Percentiles rank a stretch among this genome's conserved stretches.
Evolutionary conservation across 2,329 filamentous ascomycete species (phyloP).

Genomic region (Lachnellula suecica): DNA sequence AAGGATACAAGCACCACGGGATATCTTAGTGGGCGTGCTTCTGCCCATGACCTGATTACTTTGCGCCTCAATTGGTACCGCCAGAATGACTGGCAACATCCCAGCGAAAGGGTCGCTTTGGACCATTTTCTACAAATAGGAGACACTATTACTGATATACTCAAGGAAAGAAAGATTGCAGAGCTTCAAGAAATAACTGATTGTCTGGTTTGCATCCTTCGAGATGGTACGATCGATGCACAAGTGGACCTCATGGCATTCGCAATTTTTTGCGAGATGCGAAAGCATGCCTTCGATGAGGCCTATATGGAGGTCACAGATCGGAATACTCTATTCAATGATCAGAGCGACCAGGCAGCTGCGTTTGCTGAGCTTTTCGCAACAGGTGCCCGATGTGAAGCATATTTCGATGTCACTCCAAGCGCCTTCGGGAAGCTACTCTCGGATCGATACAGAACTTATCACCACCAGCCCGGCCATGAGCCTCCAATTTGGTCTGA

Average conservation of each 20-base stretch:
- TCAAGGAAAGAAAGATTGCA: conserved; percentile 14
- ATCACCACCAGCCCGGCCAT: conserved; percentile 43
- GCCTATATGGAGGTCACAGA: conserved; percentile 63
- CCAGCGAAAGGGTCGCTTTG: conserved; percentile 33
- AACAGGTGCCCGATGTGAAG: conserved; percentile 60
- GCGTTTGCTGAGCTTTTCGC: conserved; percentile 64
- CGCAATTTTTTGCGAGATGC: conserved; percentile 55
- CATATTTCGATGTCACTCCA: conserved; percentile 57
- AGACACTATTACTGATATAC: conserved; percentile 11
- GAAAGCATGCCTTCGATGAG: conserved; percentile 58
- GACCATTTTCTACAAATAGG: conserved; percentile 38
- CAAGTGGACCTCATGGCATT: conserved; percentile 55
- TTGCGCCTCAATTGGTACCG: conserved; percentile 41
- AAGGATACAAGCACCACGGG: conserved; percentile 37
- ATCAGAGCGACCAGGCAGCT: conserved; percentile 61
- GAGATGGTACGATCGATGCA: conserved; percentile 36
- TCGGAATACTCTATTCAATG: conserved; percentile 59
- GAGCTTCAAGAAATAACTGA: conserved; percentile 7
- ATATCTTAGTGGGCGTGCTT: conserved; percentile 39
- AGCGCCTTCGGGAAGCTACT: conserved; percentile 43
- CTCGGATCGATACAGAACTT: conserved; percentile 33
- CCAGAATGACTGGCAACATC: conserved; percentile 35
- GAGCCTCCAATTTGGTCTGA: conserved; percentile 50
- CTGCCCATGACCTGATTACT: conserved; percentile 34
- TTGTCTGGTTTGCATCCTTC: conserved; percentile 7